Evolutionary conservation across 441 rosid species (phyloP).

Genomic region (Croton setiger): DNA sequence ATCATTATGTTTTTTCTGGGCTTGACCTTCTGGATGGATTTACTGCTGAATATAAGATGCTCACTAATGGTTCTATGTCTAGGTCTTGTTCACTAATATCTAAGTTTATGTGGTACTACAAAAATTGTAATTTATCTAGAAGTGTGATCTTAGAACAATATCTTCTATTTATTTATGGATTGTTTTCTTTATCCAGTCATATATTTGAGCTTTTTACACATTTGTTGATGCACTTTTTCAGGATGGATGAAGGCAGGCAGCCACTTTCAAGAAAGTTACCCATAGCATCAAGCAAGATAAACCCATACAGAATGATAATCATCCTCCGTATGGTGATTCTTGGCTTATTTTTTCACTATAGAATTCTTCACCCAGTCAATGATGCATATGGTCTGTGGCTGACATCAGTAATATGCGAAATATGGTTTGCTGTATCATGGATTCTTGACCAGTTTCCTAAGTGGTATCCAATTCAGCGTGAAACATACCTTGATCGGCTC

Average conservation of each 20-base stretch:
- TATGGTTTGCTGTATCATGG: constrained; percentile 99
- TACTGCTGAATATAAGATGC: background rate
- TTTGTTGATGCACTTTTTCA: constrained; percentile 20
- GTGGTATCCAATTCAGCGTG: constrained; percentile 85
- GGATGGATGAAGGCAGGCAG: constrained; percentile 99
- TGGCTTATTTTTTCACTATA: constrained; percentile 85
- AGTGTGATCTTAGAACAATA: background rate
- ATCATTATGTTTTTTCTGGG: background rate
- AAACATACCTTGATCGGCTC: constrained; percentile 96
- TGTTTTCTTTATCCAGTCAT: background rate
- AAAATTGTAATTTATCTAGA: background rate
- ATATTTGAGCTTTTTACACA: background rate
- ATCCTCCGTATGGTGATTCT: constrained; percentile 77
- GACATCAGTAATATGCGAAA: constrained; percentile 91
- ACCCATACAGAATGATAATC: constrained; percentile 82
- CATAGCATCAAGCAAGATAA: constrained; percentile 85
- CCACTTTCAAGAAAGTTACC: constrained; percentile 95
- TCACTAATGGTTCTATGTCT: background rate
- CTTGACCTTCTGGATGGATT: background rate
- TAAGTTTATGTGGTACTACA: background rate
- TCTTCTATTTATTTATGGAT: background rate
- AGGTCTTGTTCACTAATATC: background rate
- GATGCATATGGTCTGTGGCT: constrained; percentile 93
- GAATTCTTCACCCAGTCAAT: constrained; percentile 84
- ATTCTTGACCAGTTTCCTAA: constrained; percentile 96